These are phyloP conservation scores for Coemansia sp. DNA, from an alignment of 192 early-diverging fungal species.

Conservation along the genomic window DNA sequence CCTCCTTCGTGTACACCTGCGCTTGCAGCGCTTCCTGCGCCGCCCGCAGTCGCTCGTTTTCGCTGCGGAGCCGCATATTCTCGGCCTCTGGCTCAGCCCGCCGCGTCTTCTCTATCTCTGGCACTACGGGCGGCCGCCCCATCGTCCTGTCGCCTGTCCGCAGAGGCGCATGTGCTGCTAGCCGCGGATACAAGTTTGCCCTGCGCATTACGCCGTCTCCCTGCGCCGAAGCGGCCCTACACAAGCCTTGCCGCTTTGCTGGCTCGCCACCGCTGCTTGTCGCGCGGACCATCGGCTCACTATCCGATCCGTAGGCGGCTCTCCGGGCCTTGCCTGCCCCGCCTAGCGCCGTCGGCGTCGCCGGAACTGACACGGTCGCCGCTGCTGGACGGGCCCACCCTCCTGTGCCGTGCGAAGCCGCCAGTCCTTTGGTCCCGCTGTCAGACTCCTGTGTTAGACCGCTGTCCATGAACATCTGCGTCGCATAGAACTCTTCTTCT, in stretches of 20 bases:
- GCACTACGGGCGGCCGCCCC: neutral
- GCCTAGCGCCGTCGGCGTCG: no score
- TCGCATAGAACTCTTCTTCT: constrained; percentile 39
- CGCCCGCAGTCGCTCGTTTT: constrained; percentile 20
- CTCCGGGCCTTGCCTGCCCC: no score
- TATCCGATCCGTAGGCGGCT: no score
- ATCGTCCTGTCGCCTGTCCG: neutral
- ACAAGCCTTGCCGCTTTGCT: neutral
- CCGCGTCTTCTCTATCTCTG: no score
- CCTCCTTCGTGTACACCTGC: constrained; percentile 42
- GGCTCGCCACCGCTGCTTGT: neutral
- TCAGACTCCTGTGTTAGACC: no score
- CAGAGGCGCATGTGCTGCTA: constrained; percentile 32
- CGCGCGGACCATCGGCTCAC: neutral
- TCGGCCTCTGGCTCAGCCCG: constrained; percentile 5
- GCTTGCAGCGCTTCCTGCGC: constrained; percentile 21
- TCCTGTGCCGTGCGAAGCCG: no score
- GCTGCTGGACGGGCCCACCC: no score
- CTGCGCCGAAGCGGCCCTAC: neutral
- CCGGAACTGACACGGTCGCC: constrained; percentile 24
- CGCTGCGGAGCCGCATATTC: constrained; percentile 22
- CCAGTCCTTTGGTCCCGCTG: no score
- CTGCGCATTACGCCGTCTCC: constrained; percentile 6
- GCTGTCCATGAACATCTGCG: constrained; percentile 34
- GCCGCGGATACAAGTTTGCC: constrained; percentile 27